Conservation (phyloP, 805 yeast species). For the Yamadazyma kitorensis region DNA sequence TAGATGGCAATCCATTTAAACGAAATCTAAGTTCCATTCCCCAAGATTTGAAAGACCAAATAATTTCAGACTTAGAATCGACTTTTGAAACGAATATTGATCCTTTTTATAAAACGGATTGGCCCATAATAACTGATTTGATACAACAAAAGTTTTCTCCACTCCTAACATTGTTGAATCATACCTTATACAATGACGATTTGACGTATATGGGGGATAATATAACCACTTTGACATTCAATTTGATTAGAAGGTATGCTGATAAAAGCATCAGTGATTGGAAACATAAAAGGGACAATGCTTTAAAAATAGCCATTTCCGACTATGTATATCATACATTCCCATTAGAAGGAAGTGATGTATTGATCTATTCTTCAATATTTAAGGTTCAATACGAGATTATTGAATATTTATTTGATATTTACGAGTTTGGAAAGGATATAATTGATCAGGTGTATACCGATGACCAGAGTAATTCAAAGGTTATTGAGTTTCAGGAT, state of each 20-base stretch:
- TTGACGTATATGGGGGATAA: conserved; percentile 24
- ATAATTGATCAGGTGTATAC: conserved; percentile 20
- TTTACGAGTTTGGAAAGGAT: conserved; percentile 20
- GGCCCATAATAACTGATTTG: conserved; percentile 52
- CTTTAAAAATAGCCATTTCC: conserved; percentile 35
- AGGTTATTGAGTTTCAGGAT: background rate
- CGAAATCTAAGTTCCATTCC: conserved; percentile 32
- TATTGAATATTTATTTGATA: conserved; percentile 32
- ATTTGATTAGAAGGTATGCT: conserved; percentile 45
- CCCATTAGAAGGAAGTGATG: conserved; percentile 37
- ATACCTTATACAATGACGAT: conserved; percentile 22
- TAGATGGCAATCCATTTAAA: conserved; percentile 47
- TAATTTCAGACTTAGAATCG: conserved; percentile 33
- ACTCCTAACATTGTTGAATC: conserved; percentile 38
- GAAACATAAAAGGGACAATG: conserved; percentile 18
- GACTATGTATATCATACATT: conserved; percentile 48
- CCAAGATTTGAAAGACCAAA: conserved; percentile 20
- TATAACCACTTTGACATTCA: conserved; percentile 39
- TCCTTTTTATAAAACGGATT: conserved; percentile 36
- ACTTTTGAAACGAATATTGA: conserved; percentile 27
- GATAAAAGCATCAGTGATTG: conserved; percentile 16
- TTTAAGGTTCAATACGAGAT: conserved; percentile 39
- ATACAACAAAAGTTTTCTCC: conserved; percentile 57
- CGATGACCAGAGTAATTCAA: no score
- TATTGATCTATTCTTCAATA: conserved; percentile 48